phyloP scores from a whole-genome alignment of 139 green algal species.

The Asterochloris sp. region DNA sequence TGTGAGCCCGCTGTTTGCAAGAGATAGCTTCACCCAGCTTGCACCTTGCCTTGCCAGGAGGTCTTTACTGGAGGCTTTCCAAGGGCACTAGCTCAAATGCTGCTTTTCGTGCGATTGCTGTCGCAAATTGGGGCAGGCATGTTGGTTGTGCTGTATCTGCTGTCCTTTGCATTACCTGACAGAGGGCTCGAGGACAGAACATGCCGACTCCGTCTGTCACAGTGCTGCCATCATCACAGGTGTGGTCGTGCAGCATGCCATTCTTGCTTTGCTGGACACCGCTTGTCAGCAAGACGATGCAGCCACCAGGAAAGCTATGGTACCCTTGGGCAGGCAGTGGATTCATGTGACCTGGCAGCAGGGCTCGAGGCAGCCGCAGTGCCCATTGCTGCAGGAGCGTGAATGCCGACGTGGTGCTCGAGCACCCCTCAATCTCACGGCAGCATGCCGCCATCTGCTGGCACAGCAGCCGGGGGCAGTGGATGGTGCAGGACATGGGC shows the following conservation, averaged over 20 bases:
- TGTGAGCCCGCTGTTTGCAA: too few relatives aligned
- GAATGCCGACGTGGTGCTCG: constrained; percentile 37
- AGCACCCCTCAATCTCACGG: constrained; percentile 39
- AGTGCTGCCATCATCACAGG: too few relatives aligned
- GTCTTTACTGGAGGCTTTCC: too few relatives aligned
- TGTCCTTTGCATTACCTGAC: too few relatives aligned
- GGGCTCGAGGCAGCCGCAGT: too few relatives aligned
- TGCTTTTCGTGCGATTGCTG: too few relatives aligned
- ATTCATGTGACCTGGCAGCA: neutral
- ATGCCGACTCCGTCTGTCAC: neutral
- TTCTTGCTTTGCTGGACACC: neutral
- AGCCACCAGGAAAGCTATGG: neutral
- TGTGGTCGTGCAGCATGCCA: neutral
- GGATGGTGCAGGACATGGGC: constrained; percentile 36
- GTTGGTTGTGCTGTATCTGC: too few relatives aligned
- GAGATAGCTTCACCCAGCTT: neutral
- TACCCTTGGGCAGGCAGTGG: neutral
- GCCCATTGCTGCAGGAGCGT: constrained; percentile 1
- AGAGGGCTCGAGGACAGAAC: neutral
- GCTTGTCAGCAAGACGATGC: neutral
- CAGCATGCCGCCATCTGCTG: constrained; percentile 39
- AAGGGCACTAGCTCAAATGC: too few relatives aligned
- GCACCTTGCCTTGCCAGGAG: neutral
- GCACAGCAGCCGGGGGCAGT: constrained; percentile 6
- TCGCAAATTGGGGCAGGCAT: too few relatives aligned